Evolutionary conservation across 2,329 filamentous ascomycete genomes (phyloP), one percentile per base, ranked within the genome.

Genomic region (Aspergillus awamori): DNA sequence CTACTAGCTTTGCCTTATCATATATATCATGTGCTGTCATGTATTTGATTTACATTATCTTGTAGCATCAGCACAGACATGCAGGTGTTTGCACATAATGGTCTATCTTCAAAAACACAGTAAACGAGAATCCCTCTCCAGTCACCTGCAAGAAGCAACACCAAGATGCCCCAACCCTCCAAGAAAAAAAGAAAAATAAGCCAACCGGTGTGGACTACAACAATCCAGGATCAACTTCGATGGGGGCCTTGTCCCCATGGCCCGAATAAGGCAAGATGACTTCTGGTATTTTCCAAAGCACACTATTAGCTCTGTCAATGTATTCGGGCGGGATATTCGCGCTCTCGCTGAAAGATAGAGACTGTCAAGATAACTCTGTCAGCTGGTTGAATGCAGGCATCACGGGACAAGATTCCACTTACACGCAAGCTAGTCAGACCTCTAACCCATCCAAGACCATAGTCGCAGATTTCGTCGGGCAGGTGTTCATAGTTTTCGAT

Each of bases 331-430:
- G 58, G 20, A 74, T 30, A 30, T 66, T 65, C 15, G 60, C 54
- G 49, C 71, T 72, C 39, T 72, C 60, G 20, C 64, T 68, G 10
- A 74, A 67, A 24, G 71, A 73, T 8, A 74, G 59, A 26, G 71
- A 74, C 71, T 74, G 30, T 17, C 22, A 49, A 33, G 8, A 39
- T 24, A 2, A 17, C 20, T 28, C 17, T 26, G 53, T 48, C 26
- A 51, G 28, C 39, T 43, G 6, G 20, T 33, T 36, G 17, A 6
- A 36, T n/a, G 17, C 17, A 48, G 36, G 4, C 13, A 22, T 7
- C 36, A 53, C n/a, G 11, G 41, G 4, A 28, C 47, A 38, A 28
- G 24, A 53, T 11, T 28, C n/a, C n/a, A 22, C 63, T 60, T 53
- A 72, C 71, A 60, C 68, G 57, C 20, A 74, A 39, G 41, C 51